Base-by-base conservation (phyloP, 106 monocot genomes). In the Alisma plantagoaquatica region DNA sequence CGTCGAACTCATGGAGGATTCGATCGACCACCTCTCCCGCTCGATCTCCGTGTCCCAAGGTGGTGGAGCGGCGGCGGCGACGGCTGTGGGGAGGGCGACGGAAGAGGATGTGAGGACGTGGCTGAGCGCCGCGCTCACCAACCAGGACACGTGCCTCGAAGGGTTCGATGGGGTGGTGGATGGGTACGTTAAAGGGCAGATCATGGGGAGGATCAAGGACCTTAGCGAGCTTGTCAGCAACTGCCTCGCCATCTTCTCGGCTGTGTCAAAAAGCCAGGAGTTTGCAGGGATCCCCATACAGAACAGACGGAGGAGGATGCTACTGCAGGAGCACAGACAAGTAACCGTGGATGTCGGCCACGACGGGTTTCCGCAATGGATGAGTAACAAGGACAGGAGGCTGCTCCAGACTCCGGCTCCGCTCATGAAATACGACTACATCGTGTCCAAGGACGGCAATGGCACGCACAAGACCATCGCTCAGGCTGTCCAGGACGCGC, bases 61-160 rank as follows among this genome's bases (percentile, higher is more conserved):
- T 3, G 15, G 60, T 11, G 20, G 23, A 4, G 14, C 48, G 10
- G 5, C 48, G 17, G 23, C 47, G 55, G 14, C 43, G 14, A 21
- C 54, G 8, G 2, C 54, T n/a, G 10, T 41, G 16, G 9, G 23
- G 12, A 29, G 35, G 26, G 62, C 32, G 14, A 62, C 70, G 29
- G 48, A 54, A 24, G 89, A 81, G 51, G 96, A 89, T 56, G 89
- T 87, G 57, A 43, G 82, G 47, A 94, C 87, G 10, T 94, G 93
- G 93, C 83, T 94, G 29, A 83, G 83, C 63, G 87, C 72, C 14
- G 87, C 93, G 11, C 62, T 96, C 16, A 96, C 88, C 7, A 96
- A 84, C 63, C 96, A 96, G 62, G 96, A 96, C 58, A 96, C 96
- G 18, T 96, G 89, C 64, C 31, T 60, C 14, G 89, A 96, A 20